Evolutionary conservation across 768 basidiomycete species (phyloP), one percentile per base, ranked within the genome.

Genomic region (Solioccasus polychromus): DNA sequence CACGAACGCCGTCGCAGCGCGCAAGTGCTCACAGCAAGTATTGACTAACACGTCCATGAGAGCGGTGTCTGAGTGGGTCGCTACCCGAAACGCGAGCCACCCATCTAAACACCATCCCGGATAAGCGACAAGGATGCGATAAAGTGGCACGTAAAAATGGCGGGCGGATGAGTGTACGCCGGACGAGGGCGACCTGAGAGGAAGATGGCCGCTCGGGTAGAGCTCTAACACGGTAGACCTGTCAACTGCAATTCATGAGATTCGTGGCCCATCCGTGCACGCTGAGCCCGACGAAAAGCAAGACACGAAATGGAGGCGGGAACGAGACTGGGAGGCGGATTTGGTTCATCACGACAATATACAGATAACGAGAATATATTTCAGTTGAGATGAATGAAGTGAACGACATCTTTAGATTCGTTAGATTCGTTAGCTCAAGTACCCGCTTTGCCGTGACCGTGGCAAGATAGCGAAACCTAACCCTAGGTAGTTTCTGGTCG

Each of bases 181-280:
- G 11, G 48, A 29, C 32, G 48, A 39, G 8, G 46, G 30, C 4
- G 64, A 61, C 26, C 50, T 47, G 19, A 55, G 54, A 36, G 61
- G 61, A 14, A 66, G 52, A 32, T 38, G 23, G 15, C 23, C 18
- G 18, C 22, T 32, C 19, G 52, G 14, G 15, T 62, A 54, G 22
- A 92, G 69, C 59, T 89, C 88, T 61, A 99, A 75, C 4, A 82
- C 82, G 51, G 73, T 66, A 14, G 78, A 71, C 0, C 79, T 80
- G 64, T 99, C 92, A 31, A 98, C 52, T 84, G 73, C 36, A 98
- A 80, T 39, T 88, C 79, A 65, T 98, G 94, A 98, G 68, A 66
- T 98, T 99, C 26, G 85, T 82, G 0, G 92, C 92, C 93, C 95
- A 99, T 51, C 85, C 85, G 4, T 95, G 70, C 44, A 93, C 78